phyloP scores from a whole-genome alignment of 2,329 filamentous ascomycete species.

The Fusarium irregulare region DNA sequence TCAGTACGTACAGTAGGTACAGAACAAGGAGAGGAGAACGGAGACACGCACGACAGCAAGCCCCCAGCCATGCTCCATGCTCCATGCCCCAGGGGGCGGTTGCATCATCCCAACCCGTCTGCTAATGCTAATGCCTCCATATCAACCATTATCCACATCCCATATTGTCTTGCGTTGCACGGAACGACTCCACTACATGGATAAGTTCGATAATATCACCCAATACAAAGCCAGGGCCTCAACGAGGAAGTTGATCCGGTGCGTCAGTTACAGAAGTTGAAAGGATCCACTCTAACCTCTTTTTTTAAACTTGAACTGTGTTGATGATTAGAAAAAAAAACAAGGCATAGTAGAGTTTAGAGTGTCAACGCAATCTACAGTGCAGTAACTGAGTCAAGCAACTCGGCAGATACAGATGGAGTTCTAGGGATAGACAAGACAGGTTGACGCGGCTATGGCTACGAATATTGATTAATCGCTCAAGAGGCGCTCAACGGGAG shows the following conservation, averaged over 20 bases:
- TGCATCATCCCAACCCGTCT: slow-evolving; percentile 38
- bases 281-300: slow-evolving; percentile 11
- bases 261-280: slow-evolving; percentile 32
- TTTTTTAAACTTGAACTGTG: not conserved
- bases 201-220: slow-evolving; percentile 30
- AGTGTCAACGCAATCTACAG: slow-evolving; percentile 29
- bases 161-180: slow-evolving; percentile 17
- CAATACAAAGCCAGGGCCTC: slow-evolving; percentile 32
- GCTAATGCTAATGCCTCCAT: not conserved
- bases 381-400: slow-evolving; percentile 8
- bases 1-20: slow-evolving; percentile 1
- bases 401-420: not conserved
- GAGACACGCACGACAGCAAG: not conserved
- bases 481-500: not conserved
- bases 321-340: slow-evolving; percentile 11
- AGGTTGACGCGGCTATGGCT: slow-evolving; percentile 21
- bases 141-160: not conserved
- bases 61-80: slow-evolving; percentile 15
- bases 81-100: slow-evolving; percentile 39
- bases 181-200: slow-evolving; percentile 23
- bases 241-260: slow-evolving; percentile 39
- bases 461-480: slow-evolving; percentile 20
- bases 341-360: slow-evolving; percentile 18
- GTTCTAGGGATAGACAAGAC: not conserved
- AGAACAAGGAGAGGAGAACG: not conserved